Percentiles rank a stretch among this genome's conserved stretches.
These are phyloP conservation scores for Ophiostoma novo-ulmi DNA, from an alignment of 2,329 filamentous ascomycete species.

Conservation along the genomic window DNA sequence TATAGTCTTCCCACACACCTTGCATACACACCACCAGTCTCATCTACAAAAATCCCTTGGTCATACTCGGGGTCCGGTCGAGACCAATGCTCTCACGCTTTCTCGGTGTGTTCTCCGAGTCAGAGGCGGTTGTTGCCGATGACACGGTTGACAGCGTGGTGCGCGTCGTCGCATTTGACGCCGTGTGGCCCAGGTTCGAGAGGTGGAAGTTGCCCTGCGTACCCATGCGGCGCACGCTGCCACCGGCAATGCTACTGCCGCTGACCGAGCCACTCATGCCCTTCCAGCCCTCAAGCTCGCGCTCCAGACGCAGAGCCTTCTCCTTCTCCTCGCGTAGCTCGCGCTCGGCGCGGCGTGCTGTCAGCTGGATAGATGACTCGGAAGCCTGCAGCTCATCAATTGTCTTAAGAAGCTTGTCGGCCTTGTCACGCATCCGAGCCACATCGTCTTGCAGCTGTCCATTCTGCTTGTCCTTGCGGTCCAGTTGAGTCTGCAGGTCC, in stretches of 20 bases:
- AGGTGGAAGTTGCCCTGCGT: conserved; percentile 34
- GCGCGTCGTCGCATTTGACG: conserved; percentile 25
- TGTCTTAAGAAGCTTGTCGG: conserved; percentile 78
- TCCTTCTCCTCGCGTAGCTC: conserved; percentile 87
- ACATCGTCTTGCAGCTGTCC: conserved; percentile 77
- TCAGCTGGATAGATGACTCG: conserved; percentile 75
- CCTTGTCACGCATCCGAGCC: conserved; percentile 78
- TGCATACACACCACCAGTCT: background rate
- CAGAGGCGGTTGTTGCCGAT: conserved; percentile 23
- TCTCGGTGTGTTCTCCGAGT: conserved; percentile 42
- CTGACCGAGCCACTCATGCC: conserved; percentile 43
- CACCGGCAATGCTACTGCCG: conserved; percentile 39
- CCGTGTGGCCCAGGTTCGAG: conserved; percentile 24
- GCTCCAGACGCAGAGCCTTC: conserved; percentile 72
- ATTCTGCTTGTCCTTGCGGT: conserved; percentile 86
- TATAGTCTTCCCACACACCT: background rate
- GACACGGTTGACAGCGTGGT: conserved; percentile 32
- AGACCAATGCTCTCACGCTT: conserved; percentile 62
- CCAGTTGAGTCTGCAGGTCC: conserved; percentile 86
- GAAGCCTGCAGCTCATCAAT: conserved; percentile 92
- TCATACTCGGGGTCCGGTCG: conserved; percentile 60
- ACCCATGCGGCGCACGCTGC: conserved; percentile 49
- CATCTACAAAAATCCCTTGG: conserved; percentile 67
- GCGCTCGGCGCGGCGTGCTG: conserved; percentile 78
- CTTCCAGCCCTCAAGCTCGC: conserved; percentile 82